Base-by-base conservation (phyloP, 1,284 basidiomycete species). In the Cutaneotrichosporon cutaneum region DNA sequence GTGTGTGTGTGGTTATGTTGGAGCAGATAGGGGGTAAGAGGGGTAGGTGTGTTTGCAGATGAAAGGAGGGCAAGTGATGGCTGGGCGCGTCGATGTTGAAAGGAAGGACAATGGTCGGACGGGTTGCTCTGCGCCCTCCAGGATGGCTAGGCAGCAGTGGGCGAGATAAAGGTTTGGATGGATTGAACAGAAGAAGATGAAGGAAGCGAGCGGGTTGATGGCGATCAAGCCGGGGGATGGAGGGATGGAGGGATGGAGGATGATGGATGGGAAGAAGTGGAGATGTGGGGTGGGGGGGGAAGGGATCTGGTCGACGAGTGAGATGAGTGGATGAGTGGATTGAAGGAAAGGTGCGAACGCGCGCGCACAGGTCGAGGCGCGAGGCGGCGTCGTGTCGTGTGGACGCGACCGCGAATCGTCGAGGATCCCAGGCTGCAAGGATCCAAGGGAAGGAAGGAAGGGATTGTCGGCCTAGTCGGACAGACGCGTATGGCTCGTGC, bases 101-200 rank as follows among this genome's bases (percentile, higher is more conserved):
- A 61, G 32, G 63, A 61, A 53, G 53, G 60, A 64, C 63, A 32
- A 51, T 6, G 60, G 63, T 61, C 57, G 60, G 63, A 48, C 24
- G n/a, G 26, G 39, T 42, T 42, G 39, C 16, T 42, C 39, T 42
- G 39, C 39, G 39, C 39, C 39, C 39, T 7, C 39, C 18, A 7
- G 4, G 39, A 42, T 42, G 39, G 39, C 39, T 42, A 18, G 7
- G 39, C 39, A 9, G n/a, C 39, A 42, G 18, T 8, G 16, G 18
- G 39, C 4, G 18, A 42, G 39, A n/a, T 6, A n/a, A n/a, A 42
- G 39, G 39, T 42, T 36, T 42, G 39, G 39, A 42, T 42, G 39
- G 39, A 42, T 30, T 42, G 39, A 42, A 42, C 39, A 42, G 18
- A n/a, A 7, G 39, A 42, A 42, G 9, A n/a, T n/a, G n/a, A 4